Percentiles rank a stretch among this genome's conserved stretches.
phyloP scores from a whole-genome alignment of 2,329 filamentous ascomycete species.

The Ophiostoma montium region DNA sequence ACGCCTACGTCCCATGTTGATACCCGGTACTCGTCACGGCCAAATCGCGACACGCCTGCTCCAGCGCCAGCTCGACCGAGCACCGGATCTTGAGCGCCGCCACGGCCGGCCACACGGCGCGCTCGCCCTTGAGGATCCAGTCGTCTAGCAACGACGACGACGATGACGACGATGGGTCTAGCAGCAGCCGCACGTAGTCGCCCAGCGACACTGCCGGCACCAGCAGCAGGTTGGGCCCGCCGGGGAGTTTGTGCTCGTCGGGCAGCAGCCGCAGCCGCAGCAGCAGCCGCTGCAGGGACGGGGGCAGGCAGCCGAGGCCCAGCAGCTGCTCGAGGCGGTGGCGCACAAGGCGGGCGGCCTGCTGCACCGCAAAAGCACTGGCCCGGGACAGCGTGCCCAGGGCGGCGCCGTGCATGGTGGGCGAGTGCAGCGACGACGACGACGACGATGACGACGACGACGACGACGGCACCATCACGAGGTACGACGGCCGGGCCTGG shows the following conservation, averaged over 20 bases:
- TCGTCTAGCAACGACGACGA: conserved; percentile 62
- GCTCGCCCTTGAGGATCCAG: conserved; percentile 75
- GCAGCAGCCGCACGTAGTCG: conserved; percentile 66
- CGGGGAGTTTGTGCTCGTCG: conserved; percentile 70
- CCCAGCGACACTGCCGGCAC: conserved; percentile 61
- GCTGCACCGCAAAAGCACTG: conserved; percentile 20
- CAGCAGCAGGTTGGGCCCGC: conserved; percentile 45
- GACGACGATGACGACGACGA: no score
- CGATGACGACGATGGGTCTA: conserved; percentile 67
- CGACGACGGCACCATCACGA: conserved; percentile 51
- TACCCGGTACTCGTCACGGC: neutral
- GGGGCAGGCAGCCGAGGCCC: conserved; percentile 57
- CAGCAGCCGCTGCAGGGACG: conserved; percentile 48
- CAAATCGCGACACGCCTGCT: conserved; percentile 57
- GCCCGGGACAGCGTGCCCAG: conserved; percentile 41
- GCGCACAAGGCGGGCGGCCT: conserved; percentile 29
- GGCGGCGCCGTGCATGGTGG: conserved; percentile 33
- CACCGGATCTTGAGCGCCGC: conserved; percentile 69
- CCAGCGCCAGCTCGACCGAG: conserved; percentile 75
- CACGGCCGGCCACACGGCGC: conserved; percentile 82
- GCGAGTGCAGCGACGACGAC: conserved; percentile 68
- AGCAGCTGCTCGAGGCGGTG: conserved; percentile 72
- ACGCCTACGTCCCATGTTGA: no score
- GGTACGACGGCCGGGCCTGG: conserved; percentile 80
- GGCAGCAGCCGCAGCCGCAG: conserved; percentile 69